phyloP scores from a whole-genome alignment of 73 alveolate species.

The Tetrahymena borealis region DNA sequence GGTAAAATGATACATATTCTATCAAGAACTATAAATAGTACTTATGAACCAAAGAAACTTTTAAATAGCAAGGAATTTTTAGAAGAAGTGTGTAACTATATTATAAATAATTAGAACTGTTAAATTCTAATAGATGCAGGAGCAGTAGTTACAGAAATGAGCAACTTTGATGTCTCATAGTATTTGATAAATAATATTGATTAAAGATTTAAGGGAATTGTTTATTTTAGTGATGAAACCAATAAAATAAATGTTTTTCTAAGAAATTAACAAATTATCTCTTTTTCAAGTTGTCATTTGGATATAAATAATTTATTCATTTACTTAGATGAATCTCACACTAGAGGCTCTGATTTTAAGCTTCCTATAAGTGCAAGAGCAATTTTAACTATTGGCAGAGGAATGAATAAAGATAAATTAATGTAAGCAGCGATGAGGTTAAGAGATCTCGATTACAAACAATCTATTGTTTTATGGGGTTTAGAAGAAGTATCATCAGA shows the following conservation, averaged over 20 bases:
- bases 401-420: slow-evolving; percentile 30
- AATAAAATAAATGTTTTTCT: slow-evolving; percentile 12
- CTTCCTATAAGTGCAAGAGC: slow-evolving; percentile 31
- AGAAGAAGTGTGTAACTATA: neutral
- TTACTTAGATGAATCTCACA: slow-evolving; percentile 44
- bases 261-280: neutral
- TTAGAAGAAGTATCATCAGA: slow-evolving; percentile 9
- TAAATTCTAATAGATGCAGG: slow-evolving; percentile 33
- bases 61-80: neutral
- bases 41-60: neutral
- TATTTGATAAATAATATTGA: neutral
- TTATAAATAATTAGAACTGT: neutral
- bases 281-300: slow-evolving; percentile 17
- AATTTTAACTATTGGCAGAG: slow-evolving; percentile 35
- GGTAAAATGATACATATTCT: neutral
- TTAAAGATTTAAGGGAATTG: neutral
- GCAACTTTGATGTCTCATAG: slow-evolving; percentile 13
- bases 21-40: neutral
- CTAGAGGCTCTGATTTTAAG: slow-evolving; percentile 43
- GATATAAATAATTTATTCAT: slow-evolving; percentile 18
- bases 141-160: slow-evolving; percentile 31
- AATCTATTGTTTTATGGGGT: slow-evolving; percentile 6
- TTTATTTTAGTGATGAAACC: slow-evolving; percentile 9
- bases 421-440: slow-evolving; percentile 47
- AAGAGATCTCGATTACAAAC: slow-evolving; percentile 33